Conservation (phyloP, 2,329 filamentous ascomycete species). For the Pseudogymnoascus sp. region DNA sequence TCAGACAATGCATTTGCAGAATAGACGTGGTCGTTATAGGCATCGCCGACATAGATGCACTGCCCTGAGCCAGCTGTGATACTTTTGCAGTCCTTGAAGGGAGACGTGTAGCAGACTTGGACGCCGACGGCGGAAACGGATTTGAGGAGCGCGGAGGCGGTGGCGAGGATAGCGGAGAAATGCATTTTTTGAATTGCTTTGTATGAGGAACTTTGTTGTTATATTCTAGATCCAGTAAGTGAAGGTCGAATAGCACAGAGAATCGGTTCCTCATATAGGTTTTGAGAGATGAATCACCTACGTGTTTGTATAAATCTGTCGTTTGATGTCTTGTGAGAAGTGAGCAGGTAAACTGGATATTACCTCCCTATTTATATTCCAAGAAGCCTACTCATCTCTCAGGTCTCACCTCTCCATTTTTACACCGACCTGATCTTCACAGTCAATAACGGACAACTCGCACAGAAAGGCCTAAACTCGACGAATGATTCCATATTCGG, state of each 20-base stretch:
- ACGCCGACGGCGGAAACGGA: neutral
- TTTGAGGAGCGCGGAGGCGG: neutral
- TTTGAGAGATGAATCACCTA: neutral
- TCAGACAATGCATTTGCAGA: neutral
- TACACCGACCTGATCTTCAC: neutral
- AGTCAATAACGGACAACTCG: neutral
- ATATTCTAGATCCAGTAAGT: neutral
- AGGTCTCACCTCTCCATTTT: neutral
- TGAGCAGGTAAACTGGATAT: neutral
- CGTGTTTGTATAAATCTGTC: neutral
- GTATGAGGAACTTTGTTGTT: neutral
- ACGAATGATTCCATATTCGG: neutral
- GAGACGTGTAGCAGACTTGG: neutral
- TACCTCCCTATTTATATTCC: neutral
- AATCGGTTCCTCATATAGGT: neutral
- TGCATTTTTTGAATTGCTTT: neutral
- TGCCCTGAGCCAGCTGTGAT: neutral
- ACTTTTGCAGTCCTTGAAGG: neutral
- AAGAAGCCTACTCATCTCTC: neutral
- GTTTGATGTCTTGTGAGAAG: neutral
- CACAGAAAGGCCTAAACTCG: neutral
- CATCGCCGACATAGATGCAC: neutral
- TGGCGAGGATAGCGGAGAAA: neutral
- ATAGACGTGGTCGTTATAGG: neutral
- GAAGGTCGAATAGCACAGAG: neutral